phyloP scores from a whole-genome alignment of 192 early-diverging fungal species.

The Obelidium mucronatum region DNA sequence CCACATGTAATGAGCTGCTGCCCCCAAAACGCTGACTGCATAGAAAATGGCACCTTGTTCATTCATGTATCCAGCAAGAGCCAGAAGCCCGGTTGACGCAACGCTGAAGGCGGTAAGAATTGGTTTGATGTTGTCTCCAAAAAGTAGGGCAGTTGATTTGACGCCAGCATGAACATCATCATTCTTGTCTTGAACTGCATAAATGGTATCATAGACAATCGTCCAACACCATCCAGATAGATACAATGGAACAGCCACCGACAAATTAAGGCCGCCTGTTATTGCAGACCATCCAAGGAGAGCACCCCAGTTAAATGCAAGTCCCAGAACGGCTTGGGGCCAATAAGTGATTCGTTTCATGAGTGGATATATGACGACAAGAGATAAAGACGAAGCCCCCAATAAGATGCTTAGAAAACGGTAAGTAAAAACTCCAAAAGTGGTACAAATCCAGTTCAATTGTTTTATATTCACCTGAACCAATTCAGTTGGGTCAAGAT shows the following conservation, averaged over 20 bases:
- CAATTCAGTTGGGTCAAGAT: conserved; percentile 89
- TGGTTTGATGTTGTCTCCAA: conserved; percentile 74
- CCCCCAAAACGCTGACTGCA: conserved; percentile 72
- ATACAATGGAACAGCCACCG: conserved; percentile 83
- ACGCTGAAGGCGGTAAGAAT: conserved; percentile 78
- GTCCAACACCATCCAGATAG: conserved; percentile 90
- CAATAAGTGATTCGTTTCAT: conserved; percentile 98
- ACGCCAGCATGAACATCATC: conserved; percentile 88
- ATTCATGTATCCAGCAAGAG: conserved; percentile 81
- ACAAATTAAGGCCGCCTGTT: conserved; percentile 63
- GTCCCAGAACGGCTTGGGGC: conserved; percentile 88
- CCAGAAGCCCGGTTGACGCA: conserved; percentile 69
- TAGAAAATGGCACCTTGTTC: conserved; percentile 79
- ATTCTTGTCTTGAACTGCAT: conserved; percentile 93
- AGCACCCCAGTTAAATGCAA: conserved; percentile 96
- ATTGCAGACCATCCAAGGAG: conserved; percentile 89
- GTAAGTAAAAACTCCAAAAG: background rate
- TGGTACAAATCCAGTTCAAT: background rate
- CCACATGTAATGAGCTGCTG: conserved; percentile 81
- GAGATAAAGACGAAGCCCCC: conserved; percentile 79
- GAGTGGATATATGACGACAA: conserved; percentile 84
- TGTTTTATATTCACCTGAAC: conserved; percentile 67
- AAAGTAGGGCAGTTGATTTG: conserved; percentile 90
- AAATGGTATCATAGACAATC: conserved; percentile 95
- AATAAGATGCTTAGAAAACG: conserved; percentile 71